phyloP scores from a whole-genome alignment of 2,329 filamentous ascomycete genomes.

The Geosmithia flava region DNA sequence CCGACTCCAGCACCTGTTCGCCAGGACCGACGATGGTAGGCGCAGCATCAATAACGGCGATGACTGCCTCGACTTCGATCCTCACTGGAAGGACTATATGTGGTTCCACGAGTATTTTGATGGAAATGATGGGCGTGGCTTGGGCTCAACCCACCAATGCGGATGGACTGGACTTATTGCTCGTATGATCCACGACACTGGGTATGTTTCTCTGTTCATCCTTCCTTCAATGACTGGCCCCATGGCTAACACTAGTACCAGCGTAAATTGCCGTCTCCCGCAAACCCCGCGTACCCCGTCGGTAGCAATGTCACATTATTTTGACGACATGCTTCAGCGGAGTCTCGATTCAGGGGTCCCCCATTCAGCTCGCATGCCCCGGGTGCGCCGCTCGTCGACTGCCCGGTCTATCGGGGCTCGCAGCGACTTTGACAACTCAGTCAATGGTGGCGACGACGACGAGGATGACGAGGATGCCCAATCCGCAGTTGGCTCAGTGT shows the following conservation, averaged over 20 bases:
- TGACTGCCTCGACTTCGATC: constrained; percentile 79
- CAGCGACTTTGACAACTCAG: constrained; percentile 57
- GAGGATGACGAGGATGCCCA: constrained; percentile 28
- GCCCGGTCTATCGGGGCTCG: constrained; percentile 72
- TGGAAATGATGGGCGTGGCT: constrained; percentile 75
- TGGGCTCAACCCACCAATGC: constrained; percentile 88
- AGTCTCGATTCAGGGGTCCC: constrained; percentile 21
- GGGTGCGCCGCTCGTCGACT: constrained; percentile 67
- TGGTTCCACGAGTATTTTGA: constrained; percentile 99
- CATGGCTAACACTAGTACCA: constrained; percentile 31
- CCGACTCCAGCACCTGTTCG: constrained; percentile 83
- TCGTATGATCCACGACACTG: constrained; percentile 95
- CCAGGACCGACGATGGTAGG: constrained; percentile 69
- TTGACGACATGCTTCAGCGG: constrained; percentile 72
- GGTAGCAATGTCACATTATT: constrained; percentile 80
- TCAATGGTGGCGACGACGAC: constrained; percentile 32
- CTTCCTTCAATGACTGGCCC: not conserved
- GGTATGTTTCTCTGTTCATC: constrained; percentile 41
- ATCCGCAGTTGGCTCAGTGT: constrained; percentile 18
- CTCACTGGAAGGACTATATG: constrained; percentile 71
- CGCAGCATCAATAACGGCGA: constrained; percentile 81
- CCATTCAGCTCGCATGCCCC: constrained; percentile 28
- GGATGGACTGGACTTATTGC: constrained; percentile 95
- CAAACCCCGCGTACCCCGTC: constrained; percentile 86
- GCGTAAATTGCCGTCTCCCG: constrained; percentile 78